Base-by-base conservation (phyloP, 305 asterid genomes). In the Salvia sclarea region DNA sequence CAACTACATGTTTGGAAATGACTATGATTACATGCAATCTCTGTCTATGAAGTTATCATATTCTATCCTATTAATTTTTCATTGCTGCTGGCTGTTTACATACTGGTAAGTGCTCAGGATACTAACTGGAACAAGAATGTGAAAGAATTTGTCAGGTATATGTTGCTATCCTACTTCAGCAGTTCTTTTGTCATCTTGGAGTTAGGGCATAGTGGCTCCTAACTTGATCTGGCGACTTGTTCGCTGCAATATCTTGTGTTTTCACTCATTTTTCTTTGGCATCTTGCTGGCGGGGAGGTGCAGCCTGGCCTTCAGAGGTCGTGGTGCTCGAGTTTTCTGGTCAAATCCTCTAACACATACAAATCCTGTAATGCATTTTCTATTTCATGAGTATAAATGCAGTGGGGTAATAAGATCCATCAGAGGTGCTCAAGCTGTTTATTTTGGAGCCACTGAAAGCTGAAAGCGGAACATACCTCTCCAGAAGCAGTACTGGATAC, bases 311-410 rank as follows among this genome's bases (percentile, higher is more conserved):
- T 67, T 79, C 55, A 90, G 84, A 75, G 98, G 97, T 41, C 88
- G 79, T 0, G 98, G 98, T 55, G 95, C 82, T 81, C 97, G 78
- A 49, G 74, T 65, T 77, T 80, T 73, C 41, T 77, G 79, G 66
- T 90, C 95, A 74, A 92, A 90, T 64, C 97, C 98, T 82, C 98
- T 85, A n/a, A 92, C 98, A 70, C 98, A 92, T 59, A 92, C 87
- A 58, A 86, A 88, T 59, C 98, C 98, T 92, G 90, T 79, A 68
- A 64, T 73, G 68, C 22, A 48, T 65, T 50, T 68, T 33, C 37
- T 50, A 65, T 58, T 14, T 48, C 12, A 38, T 1, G 16, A 73
- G 30, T 45, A 21, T 50, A 28, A 53, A 49, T 33, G 18, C 35
- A 28, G 50, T 45, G 30, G 54, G 53, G 21, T 49, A 43, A 44